phyloP scores from a whole-genome alignment of 495 filamentous ascomycete genomes.

The Aspergillus coremiiformis region DNA sequence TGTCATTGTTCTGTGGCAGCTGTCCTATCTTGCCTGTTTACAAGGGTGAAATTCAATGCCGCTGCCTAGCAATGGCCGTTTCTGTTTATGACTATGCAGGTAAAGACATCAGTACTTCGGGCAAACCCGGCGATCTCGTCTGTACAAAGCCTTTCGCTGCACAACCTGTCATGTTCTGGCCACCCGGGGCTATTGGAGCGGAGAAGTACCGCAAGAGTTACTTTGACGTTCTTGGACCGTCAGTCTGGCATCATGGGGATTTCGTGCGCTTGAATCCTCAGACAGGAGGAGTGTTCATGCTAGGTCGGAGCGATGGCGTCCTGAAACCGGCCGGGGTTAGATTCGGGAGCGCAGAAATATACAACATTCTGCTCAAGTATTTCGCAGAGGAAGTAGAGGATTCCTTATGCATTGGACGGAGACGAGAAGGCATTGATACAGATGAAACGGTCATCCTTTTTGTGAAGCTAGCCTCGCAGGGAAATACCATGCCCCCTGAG shows the following conservation, averaged over 20 bases:
- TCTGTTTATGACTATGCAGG: constrained; percentile 61
- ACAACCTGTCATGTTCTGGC: constrained; percentile 84
- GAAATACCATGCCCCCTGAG: constrained; percentile 24
- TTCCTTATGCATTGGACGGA: constrained; percentile 73
- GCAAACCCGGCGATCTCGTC: constrained; percentile 81
- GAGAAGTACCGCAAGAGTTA: constrained; percentile 74
- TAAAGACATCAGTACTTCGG: constrained; percentile 43
- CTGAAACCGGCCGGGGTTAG: constrained; percentile 81
- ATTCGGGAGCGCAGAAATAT: constrained; percentile 87
- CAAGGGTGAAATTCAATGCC: constrained; percentile 82
- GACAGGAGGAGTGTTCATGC: constrained; percentile 75
- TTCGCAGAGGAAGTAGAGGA: constrained; percentile 74
- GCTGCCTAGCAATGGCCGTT: constrained; percentile 87
- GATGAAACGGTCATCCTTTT: constrained; percentile 88
- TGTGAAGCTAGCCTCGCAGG: constrained; percentile 55
- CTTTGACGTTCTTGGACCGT: constrained; percentile 67
- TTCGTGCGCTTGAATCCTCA: constrained; percentile 70
- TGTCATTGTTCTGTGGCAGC: constrained; percentile 84
- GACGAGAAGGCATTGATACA: constrained; percentile 56
- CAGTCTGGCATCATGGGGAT: constrained; percentile 92
- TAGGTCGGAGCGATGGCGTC: constrained; percentile 84
- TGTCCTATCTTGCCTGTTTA: constrained; percentile 82
- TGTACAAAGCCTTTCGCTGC: constrained; percentile 82
- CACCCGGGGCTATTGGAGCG: constrained; percentile 53
- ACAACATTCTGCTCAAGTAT: constrained; percentile 77